These are phyloP conservation scores for Blastocystis sp. DNA, from an alignment of 352 stramenopile genomes.

Conservation along the genomic window DNA sequence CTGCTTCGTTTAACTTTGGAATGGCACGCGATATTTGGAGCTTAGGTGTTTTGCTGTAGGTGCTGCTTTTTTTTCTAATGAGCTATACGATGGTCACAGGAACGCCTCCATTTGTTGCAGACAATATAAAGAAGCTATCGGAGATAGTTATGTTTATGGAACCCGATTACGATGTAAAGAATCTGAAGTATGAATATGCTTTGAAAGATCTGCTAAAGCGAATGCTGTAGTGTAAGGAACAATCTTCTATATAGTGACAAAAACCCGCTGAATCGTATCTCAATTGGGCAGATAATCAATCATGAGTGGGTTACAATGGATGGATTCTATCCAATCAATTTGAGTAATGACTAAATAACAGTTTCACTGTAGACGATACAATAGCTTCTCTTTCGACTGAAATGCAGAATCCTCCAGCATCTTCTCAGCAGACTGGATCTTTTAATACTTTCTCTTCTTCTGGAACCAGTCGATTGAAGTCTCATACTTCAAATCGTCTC, in stretches of 20 bases:
- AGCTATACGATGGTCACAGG: slow-evolving; percentile 70
- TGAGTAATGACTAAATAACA: not conserved
- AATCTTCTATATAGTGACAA: slow-evolving; percentile 68
- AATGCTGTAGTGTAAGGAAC: slow-evolving; percentile 69
- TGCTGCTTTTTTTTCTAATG: not conserved
- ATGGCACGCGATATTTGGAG: slow-evolving; percentile 44
- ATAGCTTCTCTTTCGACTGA: not conserved
- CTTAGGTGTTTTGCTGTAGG: slow-evolving; percentile 43
- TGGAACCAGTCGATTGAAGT: not conserved
- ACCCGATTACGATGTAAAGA: slow-evolving; percentile 74
- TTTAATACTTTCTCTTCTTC: not conserved
- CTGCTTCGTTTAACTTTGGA: slow-evolving; percentile 43
- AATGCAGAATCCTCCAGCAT: not conserved
- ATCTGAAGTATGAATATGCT: slow-evolving; percentile 73
- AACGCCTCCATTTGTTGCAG: slow-evolving; percentile 78
- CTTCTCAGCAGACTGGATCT: not conserved
- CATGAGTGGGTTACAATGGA: slow-evolving; percentile 87
- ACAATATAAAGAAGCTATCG: slow-evolving; percentile 79
- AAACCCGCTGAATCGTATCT: slow-evolving; percentile 74
- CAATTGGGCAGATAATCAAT: slow-evolving; percentile 75
- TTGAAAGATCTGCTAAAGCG: slow-evolving; percentile 80
- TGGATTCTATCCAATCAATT: slow-evolving; percentile 71
- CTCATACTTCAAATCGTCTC: not conserved
- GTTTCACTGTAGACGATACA: not conserved
- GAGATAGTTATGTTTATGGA: slow-evolving; percentile 79